Evolutionary conservation across 495 filamentous ascomycete genomes (phyloP), one percentile per base, ranked within the genome.

Genomic region (Annulohypoxylon stygium): DNA sequence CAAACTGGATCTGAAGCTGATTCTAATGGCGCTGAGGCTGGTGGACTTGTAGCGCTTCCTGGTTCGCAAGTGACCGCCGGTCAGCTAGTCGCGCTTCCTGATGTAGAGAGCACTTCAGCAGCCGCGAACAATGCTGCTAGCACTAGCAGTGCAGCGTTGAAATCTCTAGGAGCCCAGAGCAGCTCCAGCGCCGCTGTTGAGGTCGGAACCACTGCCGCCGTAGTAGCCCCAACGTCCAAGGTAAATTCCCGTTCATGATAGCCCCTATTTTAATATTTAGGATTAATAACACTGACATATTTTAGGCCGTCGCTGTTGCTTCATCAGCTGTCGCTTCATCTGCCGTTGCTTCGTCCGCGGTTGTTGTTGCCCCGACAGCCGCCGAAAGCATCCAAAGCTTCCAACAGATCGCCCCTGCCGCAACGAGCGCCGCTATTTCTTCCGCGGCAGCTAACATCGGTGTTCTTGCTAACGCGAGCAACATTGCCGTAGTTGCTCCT

Each of bases 21-120:
- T 30, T 30, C 30, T 30, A 30, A 30, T 4, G 48, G 9, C 9
- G 57, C 57, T 16, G 12, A 14, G 11, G 14, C 60, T 0, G 65
- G 18, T 1, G 61, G 36, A 0, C 47, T 74, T 6, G 54, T 61
- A 50, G 45, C 64, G 7, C 12, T 68, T 14, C 73, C 73, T 6
- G 71, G 71, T 20, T 61, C 71, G 23, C 71, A 64, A 36, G 61
- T 61, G 2, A 74, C 71, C 11, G 43, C 54, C 18, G 71, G 71
- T n/a, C 71, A 74, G 54, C 50, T 74, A 12, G 71, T 74, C n/a
- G 66, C 65, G 54, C 60, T 74, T 47, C 71, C 71, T 10, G 58
- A 18, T 7, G 64, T 12, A 16, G 36, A 51, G 8, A 33, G 54
- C 33, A 70, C 53, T 39, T 37, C 36, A 12, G 58, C 58, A 25